Evolutionary conservation across 768 basidiomycete genomes (phyloP).

Genomic region (Podaxis carcinomalis): DNA sequence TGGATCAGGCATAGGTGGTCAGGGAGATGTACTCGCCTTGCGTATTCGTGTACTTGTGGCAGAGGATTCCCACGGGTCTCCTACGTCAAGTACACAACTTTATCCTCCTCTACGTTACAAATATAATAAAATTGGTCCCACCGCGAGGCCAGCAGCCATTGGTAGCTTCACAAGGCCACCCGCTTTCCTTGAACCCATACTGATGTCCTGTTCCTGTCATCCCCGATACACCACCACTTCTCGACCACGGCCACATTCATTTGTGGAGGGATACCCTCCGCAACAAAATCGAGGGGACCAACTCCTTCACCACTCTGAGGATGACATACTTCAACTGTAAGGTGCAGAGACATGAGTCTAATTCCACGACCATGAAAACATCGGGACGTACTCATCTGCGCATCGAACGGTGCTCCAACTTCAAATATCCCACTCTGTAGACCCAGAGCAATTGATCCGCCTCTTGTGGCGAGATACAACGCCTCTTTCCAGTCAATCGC

Average conservation of each 20-base stretch:
- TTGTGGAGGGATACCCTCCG: constrained; percentile 14
- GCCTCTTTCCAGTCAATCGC: constrained; percentile 79
- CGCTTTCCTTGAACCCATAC: constrained; percentile 74
- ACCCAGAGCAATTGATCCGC: constrained; percentile 70
- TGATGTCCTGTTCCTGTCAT: constrained; percentile 54
- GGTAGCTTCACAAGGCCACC: background rate
- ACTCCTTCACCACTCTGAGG: constrained; percentile 35
- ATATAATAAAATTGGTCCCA: background rate
- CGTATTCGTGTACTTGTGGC: too few species aligned
- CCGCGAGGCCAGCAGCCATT: background rate
- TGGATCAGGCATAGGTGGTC: constrained; percentile 15
- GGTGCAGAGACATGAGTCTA: background rate
- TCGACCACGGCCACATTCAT: constrained; percentile 56
- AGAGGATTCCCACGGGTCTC: too few species aligned
- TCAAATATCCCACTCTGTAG: constrained; percentile 52
- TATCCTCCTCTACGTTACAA: too few species aligned
- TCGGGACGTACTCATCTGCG: constrained; percentile 59
- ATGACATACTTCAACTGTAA: constrained; percentile 46
- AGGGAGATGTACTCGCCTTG: background rate
- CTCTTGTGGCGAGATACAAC: constrained; percentile 76
- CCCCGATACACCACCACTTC: constrained; percentile 90
- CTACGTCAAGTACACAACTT: too few species aligned
- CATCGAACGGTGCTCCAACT: constrained; percentile 68
- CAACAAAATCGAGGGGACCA: constrained; percentile 73
- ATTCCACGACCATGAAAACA: background rate